Base-by-base conservation (phyloP, 192 early-diverging fungal species). In the Coemansia erecta region DNA sequence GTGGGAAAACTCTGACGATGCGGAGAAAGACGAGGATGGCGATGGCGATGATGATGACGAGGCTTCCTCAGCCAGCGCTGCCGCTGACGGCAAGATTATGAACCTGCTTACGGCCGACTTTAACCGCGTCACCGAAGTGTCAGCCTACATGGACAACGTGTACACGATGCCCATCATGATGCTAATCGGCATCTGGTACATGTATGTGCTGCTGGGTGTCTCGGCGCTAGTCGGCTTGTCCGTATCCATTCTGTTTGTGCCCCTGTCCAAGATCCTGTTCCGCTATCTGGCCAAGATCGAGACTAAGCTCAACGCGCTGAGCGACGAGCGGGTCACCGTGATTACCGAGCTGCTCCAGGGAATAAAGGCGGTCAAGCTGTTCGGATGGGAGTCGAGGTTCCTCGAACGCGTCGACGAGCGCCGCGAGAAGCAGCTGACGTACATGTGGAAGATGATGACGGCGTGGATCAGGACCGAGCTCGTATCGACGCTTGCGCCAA, bases 321-420 rank as follows among this genome's bases (percentile, higher is more conserved):
- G 82, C 48, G 94, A 96, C 66, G 83, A 88, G 58, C 84, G 94
- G 13, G 76, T 96, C 23, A 81, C 85, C 28, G 73, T 82, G 41
- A 86, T 91, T 35, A 96, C 90, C 54, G 93, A 97, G 78, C 75
- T 91, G 24, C 68, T 94, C 23, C 83, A 91, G 72, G 93, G 91
- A 21, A 95, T 98, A 47, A 84, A 91, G 41, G 88, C 96, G 21
- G 85, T 98, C 51, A 98, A 98, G 65, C 86, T 96, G 64, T 90
- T 91, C 71, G 89, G 86, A 21, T 92, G 91, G 91, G 90, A 91
- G 71, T 54, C 78, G 17, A 80, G 81, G 54, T 92, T 97, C 60
- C 55, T 85, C 44, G 76, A 81, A 19, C 83, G 85, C 45, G 75
- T 95, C 13, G 80, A 83, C 18, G 78, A 74, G 31, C 66, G 82